Percentiles rank a stretch among this genome's conserved stretches.
phyloP scores from a whole-genome alignment of 495 filamentous ascomycete genomes.

The Polyplosphaeria fusca region DNA sequence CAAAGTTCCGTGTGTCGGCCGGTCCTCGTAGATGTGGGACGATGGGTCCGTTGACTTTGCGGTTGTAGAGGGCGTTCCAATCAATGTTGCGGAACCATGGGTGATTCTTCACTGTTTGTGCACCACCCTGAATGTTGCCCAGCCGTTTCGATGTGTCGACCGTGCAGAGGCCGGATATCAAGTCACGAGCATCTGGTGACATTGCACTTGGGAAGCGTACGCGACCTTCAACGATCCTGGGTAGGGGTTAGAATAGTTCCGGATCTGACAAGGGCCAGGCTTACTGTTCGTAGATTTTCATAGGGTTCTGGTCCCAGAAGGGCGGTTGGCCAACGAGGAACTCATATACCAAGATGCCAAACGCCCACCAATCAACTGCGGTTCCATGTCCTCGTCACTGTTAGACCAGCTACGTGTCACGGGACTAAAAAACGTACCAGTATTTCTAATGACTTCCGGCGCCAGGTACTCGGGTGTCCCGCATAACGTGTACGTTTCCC shows the following conservation, averaged over 20 bases:
- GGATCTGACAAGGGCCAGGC: slow-evolving; percentile 31
- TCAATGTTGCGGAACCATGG: slow-evolving; percentile 80
- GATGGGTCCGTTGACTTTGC: slow-evolving; percentile 73
- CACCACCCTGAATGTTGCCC: slow-evolving; percentile 84
- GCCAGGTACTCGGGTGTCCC: slow-evolving; percentile 96
- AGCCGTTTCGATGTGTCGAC: slow-evolving; percentile 83
- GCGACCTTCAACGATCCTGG: slow-evolving; percentile 70
- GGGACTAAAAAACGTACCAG: slow-evolving; percentile 42
- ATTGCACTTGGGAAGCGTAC: slow-evolving; percentile 68
- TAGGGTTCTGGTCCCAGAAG: slow-evolving; percentile 94
- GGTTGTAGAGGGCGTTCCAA: slow-evolving; percentile 76
- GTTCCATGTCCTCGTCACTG: slow-evolving; percentile 67
- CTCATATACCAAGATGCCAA: slow-evolving; percentile 94
- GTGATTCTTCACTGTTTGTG: slow-evolving; percentile 76
- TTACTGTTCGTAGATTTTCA: slow-evolving; percentile 91
- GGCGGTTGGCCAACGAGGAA: slow-evolving; percentile 94
- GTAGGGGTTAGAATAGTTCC: not conserved
- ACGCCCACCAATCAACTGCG: slow-evolving; percentile 99
- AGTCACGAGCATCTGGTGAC: slow-evolving; percentile 71
- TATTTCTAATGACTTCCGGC: slow-evolving; percentile 93
- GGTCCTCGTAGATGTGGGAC: slow-evolving; percentile 75
- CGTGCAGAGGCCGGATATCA: slow-evolving; percentile 82
- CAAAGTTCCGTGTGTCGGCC: slow-evolving; percentile 87
- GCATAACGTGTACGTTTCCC: slow-evolving; percentile 93
- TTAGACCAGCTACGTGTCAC: slow-evolving; percentile 1